Conservation (phyloP, 305 asterid genomes). For the Fraxinus dipetala region DNA sequence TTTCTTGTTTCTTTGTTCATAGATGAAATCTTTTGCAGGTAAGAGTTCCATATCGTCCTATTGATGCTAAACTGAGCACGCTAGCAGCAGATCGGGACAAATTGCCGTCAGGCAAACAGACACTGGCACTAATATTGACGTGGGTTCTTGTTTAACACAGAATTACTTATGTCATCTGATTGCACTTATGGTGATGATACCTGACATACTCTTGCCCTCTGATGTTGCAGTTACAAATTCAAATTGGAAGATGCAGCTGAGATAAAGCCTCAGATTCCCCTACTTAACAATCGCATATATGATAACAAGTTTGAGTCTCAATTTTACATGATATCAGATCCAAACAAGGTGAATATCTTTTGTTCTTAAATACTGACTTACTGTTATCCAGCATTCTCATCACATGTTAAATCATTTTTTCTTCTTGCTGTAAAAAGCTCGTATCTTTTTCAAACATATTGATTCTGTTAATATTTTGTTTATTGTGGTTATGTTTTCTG, state of each 20-base stretch:
- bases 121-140: constrained; percentile 75
- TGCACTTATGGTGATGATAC: constrained; percentile 15
- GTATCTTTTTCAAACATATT: constrained; percentile 15
- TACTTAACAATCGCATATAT: constrained; percentile 88
- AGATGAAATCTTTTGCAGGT: constrained; percentile 51
- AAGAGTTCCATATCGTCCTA: constrained; percentile 82
- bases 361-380: neutral
- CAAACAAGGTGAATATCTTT: constrained; percentile 66
- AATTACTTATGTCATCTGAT: constrained; percentile 7
- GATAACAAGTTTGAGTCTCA: constrained; percentile 97
- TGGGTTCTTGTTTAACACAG: constrained; percentile 37
- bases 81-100: constrained; percentile 85
- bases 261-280: constrained; percentile 82
- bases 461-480: neutral
- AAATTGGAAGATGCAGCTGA: constrained; percentile 86
- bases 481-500: neutral
- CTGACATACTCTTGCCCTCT: constrained; percentile 26
- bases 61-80: constrained; percentile 73
- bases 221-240: constrained; percentile 79
- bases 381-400: constrained; percentile 11
- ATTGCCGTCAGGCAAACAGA: constrained; percentile 95
- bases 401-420: neutral
- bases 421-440: neutral
- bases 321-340: constrained; percentile 91
- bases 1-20: constrained; percentile 18